Evolutionary conservation across 2,329 filamentous ascomycete species (phyloP), one percentile per base, ranked within the genome.

Genomic region (Tolypocladium pustulatum): DNA sequence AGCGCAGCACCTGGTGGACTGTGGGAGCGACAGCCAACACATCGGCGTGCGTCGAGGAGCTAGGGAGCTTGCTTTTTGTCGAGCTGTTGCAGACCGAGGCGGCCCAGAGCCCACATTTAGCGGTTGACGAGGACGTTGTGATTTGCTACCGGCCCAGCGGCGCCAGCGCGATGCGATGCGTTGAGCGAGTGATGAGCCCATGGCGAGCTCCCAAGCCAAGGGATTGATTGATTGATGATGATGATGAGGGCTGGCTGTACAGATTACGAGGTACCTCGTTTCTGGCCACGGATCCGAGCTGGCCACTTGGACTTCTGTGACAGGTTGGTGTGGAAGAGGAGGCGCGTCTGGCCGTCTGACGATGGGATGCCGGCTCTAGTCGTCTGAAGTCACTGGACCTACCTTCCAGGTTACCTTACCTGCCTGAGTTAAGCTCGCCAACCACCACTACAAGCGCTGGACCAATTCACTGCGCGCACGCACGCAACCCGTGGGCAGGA

Each of bases 101-200:
- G 46, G 46, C 25, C 46, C 46, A n/a, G 49, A 52, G 49, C 17
- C 49, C 49, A 52, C 30, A 52, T 5, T 22, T 32, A 7, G 49
- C 17, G 49, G 27, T 34, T 25, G 36, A 15, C 25, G 22, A 38
- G 15, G 55, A 17, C 22, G 41, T 17, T 17, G 15, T 57, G 55
- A 58, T 58, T 58, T 58, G 57, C 51, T 58, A 58, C 57, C 57
- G 15, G 32, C 27, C 25, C 53, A 36, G 54, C 54, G 53, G 53
- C 58, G 40, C 58, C 52, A 32, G 27, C 54, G 41, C 54, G 41
- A 51, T 53, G 57, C 51, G 58, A 58, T 52, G 54, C 51, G 34
- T 52, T 6, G 27, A n/a, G 17, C 49, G 49, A n/a, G 49, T 52
- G 49, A 27, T 34, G 49, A 52, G 49, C 27, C 49, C 49, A 34